A percentile compares a stretch with the other conserved stretches of the same genome.
phyloP scores from a whole-genome alignment of 306 rosid genomes.

The Neltuma alba region DNA sequence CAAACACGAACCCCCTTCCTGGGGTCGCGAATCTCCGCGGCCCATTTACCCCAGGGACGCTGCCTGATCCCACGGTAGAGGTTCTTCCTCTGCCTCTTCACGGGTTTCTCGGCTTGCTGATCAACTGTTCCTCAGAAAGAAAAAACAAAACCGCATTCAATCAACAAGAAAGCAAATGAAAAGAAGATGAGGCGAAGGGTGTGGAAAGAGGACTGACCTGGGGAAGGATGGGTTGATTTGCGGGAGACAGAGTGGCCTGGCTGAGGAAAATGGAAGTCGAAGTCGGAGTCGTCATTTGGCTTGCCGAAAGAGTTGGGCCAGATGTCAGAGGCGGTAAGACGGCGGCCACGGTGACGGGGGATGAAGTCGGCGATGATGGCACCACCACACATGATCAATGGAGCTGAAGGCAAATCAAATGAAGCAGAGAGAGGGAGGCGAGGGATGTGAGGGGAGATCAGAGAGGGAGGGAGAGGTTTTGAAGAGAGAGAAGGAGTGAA shows the following conservation, averaged over 20 bases:
- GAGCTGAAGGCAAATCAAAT: neutral
- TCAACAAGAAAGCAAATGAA: neutral
- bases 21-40: constrained; percentile 93
- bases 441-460: neutral
- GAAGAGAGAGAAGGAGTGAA: neutral
- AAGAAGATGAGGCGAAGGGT: too few relatives aligned
- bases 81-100: constrained; percentile 82
- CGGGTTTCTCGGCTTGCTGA: constrained; percentile 56
- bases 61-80: constrained; percentile 90
- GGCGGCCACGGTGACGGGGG: constrained; percentile 59
- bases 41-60: constrained; percentile 99
- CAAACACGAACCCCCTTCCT: constrained; percentile 94
- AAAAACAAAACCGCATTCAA: constrained; percentile 13
- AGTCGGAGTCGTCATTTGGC: constrained; percentile 31
- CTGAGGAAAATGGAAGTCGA: constrained; percentile 23
- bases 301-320: constrained; percentile 69
- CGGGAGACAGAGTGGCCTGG: neutral
- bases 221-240: constrained; percentile 44
- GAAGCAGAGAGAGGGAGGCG: neutral
- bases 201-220: constrained; percentile 44
- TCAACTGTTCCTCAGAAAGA: constrained; percentile 39
- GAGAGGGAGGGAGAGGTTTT: neutral
- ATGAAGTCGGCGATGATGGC: constrained; percentile 69
- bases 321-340: constrained; percentile 48
- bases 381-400: constrained; percentile 79